Conservation (phyloP, 2,329 filamentous ascomycete genomes). For the Sporothrix euskadiensis region DNA sequence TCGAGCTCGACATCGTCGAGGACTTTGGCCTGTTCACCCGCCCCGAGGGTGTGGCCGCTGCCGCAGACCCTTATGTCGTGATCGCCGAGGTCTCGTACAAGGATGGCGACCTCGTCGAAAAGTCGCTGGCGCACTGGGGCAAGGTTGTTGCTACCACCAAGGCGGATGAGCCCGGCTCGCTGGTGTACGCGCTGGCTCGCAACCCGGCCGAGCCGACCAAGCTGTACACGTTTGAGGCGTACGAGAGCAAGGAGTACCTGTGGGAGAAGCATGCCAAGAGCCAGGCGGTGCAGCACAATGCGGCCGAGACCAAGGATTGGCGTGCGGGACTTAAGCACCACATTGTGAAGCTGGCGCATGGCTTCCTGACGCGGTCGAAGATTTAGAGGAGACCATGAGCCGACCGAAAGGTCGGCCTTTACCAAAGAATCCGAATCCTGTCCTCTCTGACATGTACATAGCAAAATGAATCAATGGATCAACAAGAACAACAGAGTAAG, state of each 20-base stretch:
- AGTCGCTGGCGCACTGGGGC: constrained; percentile 37
- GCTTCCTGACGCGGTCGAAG: constrained; percentile 31
- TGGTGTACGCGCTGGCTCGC: constrained; percentile 36
- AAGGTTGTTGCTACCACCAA: constrained; percentile 35
- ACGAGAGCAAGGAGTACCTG: constrained; percentile 37
- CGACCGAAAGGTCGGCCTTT: too few species aligned
- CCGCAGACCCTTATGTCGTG: constrained; percentile 35
- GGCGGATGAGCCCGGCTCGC: constrained; percentile 34
- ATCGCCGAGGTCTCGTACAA: constrained; percentile 37
- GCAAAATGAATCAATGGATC: background rate
- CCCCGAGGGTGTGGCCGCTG: constrained; percentile 18
- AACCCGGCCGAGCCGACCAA: constrained; percentile 33
- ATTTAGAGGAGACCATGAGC: background rate
- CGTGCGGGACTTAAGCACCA: constrained; percentile 35
- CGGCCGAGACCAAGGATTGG: constrained; percentile 34
- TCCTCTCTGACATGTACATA: background rate
- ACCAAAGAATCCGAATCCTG: too few species aligned
- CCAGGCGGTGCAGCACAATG: constrained; percentile 36
- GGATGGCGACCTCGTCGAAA: constrained; percentile 32
- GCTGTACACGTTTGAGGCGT: constrained; percentile 36
- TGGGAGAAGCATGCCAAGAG: constrained; percentile 38
- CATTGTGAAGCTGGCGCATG: constrained; percentile 34
- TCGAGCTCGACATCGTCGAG: constrained; percentile 34
- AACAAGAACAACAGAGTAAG: background rate
- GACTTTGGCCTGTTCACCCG: constrained; percentile 33